These are phyloP conservation scores for Diplosphaera chodatii DNA, from an alignment of 139 green algal genomes.

Conservation along the genomic window DNA sequence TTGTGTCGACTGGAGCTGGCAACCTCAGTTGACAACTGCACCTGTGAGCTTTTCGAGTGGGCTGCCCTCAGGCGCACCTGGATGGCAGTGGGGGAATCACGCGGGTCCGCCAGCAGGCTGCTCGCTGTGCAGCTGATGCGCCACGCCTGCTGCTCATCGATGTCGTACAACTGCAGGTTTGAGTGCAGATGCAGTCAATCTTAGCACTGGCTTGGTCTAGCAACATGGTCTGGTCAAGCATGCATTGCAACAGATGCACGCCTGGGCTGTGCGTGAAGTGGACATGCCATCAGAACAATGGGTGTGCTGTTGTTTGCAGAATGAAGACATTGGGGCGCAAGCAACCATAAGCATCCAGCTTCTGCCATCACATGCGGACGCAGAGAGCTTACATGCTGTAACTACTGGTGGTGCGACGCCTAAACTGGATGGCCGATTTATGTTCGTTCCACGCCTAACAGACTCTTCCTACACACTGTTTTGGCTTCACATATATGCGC, in stretches of 20 bases:
- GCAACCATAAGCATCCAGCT: neutral
- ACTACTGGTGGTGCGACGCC: neutral
- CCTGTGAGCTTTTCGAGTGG: too few species aligned
- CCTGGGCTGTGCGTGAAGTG: too few species aligned
- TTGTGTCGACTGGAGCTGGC: too few species aligned
- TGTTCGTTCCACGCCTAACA: too few species aligned
- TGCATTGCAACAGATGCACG: too few species aligned
- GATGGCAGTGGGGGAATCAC: neutral
- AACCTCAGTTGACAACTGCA: too few species aligned
- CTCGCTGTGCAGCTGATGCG: neutral
- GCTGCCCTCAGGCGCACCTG: slow-evolving; percentile 7
- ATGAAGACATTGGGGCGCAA: neutral
- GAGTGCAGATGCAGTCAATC: neutral
- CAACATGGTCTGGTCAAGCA: neutral
- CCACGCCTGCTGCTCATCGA: slow-evolving; percentile 21
- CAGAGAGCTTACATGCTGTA: slow-evolving; percentile 24
- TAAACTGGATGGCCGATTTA: too few species aligned
- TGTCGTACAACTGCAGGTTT: slow-evolving; percentile 3
- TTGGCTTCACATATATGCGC: too few species aligned
- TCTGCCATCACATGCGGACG: slow-evolving; percentile 6
- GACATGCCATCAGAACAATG: too few species aligned
- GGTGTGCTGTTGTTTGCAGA: too few species aligned
- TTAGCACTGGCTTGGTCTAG: neutral
- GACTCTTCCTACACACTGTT: too few species aligned
- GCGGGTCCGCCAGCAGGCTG: neutral